Conservation (phyloP, 306 rosid species). For the Prunus mira region DNA sequence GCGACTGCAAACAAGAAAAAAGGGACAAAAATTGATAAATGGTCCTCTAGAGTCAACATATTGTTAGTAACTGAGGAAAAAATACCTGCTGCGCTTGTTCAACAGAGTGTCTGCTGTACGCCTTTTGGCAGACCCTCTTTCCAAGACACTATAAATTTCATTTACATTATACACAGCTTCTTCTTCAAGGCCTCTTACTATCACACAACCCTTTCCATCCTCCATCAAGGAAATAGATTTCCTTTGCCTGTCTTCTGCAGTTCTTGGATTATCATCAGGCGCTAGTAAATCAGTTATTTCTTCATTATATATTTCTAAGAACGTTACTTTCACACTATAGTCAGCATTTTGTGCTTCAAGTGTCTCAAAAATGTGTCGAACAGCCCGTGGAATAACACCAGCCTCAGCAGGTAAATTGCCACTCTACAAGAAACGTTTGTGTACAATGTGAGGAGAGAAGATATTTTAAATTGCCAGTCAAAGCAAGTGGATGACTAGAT, state of each 20-base stretch:
- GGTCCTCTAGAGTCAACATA: neutral
- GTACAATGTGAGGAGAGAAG: neutral
- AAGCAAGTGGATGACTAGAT: neutral
- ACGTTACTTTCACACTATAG: slow-evolving; percentile 86
- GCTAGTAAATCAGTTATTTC: slow-evolving; percentile 84
- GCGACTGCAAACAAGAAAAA: slow-evolving; percentile 69
- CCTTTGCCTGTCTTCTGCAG: slow-evolving; percentile 66
- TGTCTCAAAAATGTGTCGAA: slow-evolving; percentile 86
- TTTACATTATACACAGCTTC: slow-evolving; percentile 75
- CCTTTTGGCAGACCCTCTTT: slow-evolving; percentile 82
- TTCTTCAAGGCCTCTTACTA: slow-evolving; percentile 92
- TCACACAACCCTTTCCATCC: slow-evolving; percentile 91
- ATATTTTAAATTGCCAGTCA: neutral
- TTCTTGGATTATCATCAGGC: slow-evolving; percentile 65
- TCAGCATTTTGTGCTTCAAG: slow-evolving; percentile 86
- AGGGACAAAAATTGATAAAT: neutral
- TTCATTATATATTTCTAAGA: slow-evolving; percentile 92
- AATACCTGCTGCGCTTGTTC: slow-evolving; percentile 88
- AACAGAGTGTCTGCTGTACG: slow-evolving; percentile 94
- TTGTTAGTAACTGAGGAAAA: neutral
- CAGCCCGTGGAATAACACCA: slow-evolving; percentile 96
- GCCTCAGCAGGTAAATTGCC: slow-evolving; percentile 88
- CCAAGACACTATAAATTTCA: slow-evolving; percentile 78
- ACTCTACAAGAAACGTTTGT: slow-evolving; percentile 33
- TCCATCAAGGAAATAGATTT: slow-evolving; percentile 79